Base-by-base conservation (phyloP, 1,284 basidiomycete species). In the Anthracocystis panici-leucophaei region DNA sequence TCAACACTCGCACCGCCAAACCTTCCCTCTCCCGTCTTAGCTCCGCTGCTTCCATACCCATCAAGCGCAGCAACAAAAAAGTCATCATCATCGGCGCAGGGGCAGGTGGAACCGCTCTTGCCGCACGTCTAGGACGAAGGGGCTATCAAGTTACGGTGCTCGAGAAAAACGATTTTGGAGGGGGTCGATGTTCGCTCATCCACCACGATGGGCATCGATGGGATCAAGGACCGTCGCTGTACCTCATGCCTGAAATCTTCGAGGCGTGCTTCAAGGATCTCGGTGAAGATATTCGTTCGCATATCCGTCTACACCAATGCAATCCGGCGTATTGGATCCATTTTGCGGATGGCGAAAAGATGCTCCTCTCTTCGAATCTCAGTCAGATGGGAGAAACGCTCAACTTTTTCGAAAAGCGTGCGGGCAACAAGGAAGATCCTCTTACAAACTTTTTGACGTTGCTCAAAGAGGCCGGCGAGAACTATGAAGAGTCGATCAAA, bases 181-280 rank as follows among this genome's bases (percentile, higher is more conserved):
- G 88, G 3, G 88, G 88, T 12, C 81, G 88, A 72, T 89, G 88
- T 81, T 87, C 87, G 63, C 78, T 89, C 62, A 86, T 89, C 50
- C 85, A 87, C 57, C 85, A 87, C 58, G 85, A 87, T 31, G 87
- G 87, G 2, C 87, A 88, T 71, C 74, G 84, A 52, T 86, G 85
- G 79, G 83, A 86, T 57, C 83, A 87, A 78, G 78, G 78, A n/a
- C 88, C 88, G 8, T 87, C 86, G 14, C 85, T 88, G 29, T 85
- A 88, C 58, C 86, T 89, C 55, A 86, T 89, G 57, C 88, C 87
- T 2, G 85, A 87, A 40, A 80, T 88, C 25, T 88, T 89, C 70
- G 83, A 86, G 33, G 82, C 87, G 40, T 85, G 87, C 23, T 88
- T 87, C 80, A 62, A 77, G 31, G 87, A 88, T 54, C 84, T 89